Evolutionary conservation across 768 basidiomycete genomes (phyloP), one percentile per base, ranked within the genome.

Genomic region (Lactarius quietus): DNA sequence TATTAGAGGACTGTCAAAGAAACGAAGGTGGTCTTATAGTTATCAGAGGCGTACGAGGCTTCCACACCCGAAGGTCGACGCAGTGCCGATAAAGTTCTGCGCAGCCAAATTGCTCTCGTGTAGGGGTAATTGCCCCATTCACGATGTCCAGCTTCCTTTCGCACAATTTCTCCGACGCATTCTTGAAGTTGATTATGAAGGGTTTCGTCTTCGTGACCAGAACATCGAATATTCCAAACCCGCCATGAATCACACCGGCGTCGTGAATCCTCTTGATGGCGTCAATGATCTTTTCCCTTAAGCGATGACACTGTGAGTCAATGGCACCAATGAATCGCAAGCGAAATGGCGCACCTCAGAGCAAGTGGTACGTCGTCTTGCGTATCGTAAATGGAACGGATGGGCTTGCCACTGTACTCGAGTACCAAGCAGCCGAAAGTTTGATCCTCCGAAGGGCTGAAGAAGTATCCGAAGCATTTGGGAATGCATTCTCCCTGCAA

Each of bases 141-240:
- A 60, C 53, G 41, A 65, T 56, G 28, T 60, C 64, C 26, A 60
- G 1, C 36, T 31, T 55, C 33, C 64, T 52, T 55, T 55, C 64
- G 20, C 58, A 65, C 18, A 39, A 41, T 10, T 60, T 60, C 43
- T 60, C 64, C 1, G 59, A 60, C 1, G 64, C 52, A 6, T 45
- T 55, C 54, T 65, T 65, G 43, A 60, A 65, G 35, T 65, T 60
- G 64, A 65, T 59, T 29, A 65, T 41, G 43, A 60, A 65, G 3
- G 64, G 64, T 20, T 55, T 65, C 26, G 31, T n/a, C 14, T 56
- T 55, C 18, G 35, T 38, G 33, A 65, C 9, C 12, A 60, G 59
- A 8, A 56, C 41, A 23, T 56, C 59, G 33, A 65, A 45, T 17
- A 23, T 54, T 39, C 58, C 59, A 18, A 55, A 55, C 8, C 58